Conservation (phyloP, 306 rosid genomes). For the Chamaecrista fasciculata region DNA sequence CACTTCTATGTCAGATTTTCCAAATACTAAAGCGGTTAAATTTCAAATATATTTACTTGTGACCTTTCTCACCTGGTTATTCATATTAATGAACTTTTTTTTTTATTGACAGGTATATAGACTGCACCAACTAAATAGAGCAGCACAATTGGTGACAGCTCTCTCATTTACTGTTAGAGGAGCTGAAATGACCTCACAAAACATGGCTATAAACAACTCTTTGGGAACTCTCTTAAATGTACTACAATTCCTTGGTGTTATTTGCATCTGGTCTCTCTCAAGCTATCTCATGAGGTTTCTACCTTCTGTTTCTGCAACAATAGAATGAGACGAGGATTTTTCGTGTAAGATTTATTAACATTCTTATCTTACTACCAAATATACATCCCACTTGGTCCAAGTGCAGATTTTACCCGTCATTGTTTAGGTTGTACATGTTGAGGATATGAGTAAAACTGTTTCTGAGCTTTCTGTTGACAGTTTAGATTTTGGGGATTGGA, state of each 20-base stretch:
- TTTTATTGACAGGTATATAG: conserved; percentile 71
- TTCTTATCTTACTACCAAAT: neutral
- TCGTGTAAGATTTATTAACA: conserved; percentile 15
- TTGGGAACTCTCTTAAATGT: conserved; percentile 82
- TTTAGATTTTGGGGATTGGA: neutral
- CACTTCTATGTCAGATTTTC: neutral
- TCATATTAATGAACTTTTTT: conserved; percentile 19
- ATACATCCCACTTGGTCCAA: neutral
- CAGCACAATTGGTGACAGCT: conserved; percentile 97
- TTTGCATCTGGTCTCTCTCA: conserved; percentile 96
- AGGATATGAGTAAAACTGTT: neutral
- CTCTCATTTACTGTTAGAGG: conserved; percentile 91
- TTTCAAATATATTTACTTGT: neutral
- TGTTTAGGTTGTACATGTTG: neutral
- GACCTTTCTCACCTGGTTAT: conserved; percentile 8
- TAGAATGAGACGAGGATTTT: conserved; percentile 38
- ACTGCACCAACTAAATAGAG: conserved; percentile 93
- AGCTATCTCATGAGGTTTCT: conserved; percentile 85
- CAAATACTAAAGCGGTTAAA: neutral
- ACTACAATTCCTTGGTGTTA: conserved; percentile 85
- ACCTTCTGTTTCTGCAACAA: conserved; percentile 45
- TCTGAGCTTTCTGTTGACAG: neutral
- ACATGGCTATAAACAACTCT: conserved; percentile 88
- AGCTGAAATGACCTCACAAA: conserved; percentile 88
- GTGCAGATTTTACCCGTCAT: neutral